Conservation (phyloP, 176 grass and related monocot species). For the Triticum aestivum region IWGSC_CS_RefSeq_v2.1 NC_057803.1:641281282-641281781, state of each 20-base stretch:
- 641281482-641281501: constrained; percentile 22
- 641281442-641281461: constrained; percentile 25
- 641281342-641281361: constrained; percentile 28
- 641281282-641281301: background rate
- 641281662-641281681: constrained; percentile 38
- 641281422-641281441: background rate
- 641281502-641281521: constrained; percentile 24
- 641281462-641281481: constrained; percentile 21
- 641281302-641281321: background rate
- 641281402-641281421: constrained; percentile 1
- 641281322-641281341: background rate
- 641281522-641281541: background rate
- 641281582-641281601: background rate
- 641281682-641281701: constrained; percentile 26
- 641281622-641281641: constrained; percentile 38
- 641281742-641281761: constrained; percentile 49
- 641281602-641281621: constrained; percentile 47
- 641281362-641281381: constrained; percentile 36
- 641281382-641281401: background rate
- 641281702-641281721: background rate
- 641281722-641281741: background rate
- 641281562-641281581: background rate
- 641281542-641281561: constrained; percentile 25
- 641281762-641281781: constrained; percentile 9
- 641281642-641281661: constrained; percentile 38